A percentile compares a stretch with the other conserved stretches of the same genome.
Evolutionary conservation across 345 rosid species (phyloP).

Genomic region (Camelina laxa): DNA sequence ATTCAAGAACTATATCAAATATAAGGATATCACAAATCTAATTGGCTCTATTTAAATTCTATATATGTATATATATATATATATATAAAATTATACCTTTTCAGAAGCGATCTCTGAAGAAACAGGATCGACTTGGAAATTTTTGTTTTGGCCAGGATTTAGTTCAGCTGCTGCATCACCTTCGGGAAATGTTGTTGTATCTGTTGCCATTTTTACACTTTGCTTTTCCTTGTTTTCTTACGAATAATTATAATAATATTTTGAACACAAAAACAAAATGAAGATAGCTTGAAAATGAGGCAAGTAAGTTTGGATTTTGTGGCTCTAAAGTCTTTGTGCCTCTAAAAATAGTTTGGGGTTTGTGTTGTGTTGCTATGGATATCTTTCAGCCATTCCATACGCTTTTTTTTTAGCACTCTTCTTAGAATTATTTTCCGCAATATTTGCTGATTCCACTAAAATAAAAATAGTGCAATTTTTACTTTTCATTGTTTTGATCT

Average conservation of each 20-base stretch:
- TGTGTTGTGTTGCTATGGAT: constrained; percentile 16
- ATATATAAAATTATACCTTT: too few relatives aligned
- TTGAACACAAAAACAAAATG: constrained; percentile 12
- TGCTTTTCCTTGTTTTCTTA: background rate
- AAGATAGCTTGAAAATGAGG: constrained; percentile 12
- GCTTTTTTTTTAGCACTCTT: constrained; percentile 17
- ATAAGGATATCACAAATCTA: background rate
- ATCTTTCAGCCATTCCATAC: constrained; percentile 12
- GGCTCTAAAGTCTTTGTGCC: constrained; percentile 16
- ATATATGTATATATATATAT: too few relatives aligned
- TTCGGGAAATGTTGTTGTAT: constrained; percentile 49
- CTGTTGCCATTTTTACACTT: constrained; percentile 49
- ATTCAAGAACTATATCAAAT: background rate
- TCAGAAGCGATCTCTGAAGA: constrained; percentile 51
- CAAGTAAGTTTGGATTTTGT: constrained; percentile 28
- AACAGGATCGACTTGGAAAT: constrained; percentile 51
- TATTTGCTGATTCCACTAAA: constrained; percentile 28
- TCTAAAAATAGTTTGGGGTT: constrained; percentile 37
- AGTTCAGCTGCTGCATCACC: constrained; percentile 50
- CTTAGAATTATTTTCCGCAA: constrained; percentile 5
- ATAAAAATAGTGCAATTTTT: background rate
- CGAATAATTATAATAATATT: constrained; percentile 3
- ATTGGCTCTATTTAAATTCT: too few relatives aligned
- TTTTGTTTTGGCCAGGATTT: constrained; percentile 49
- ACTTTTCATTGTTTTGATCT: background rate